A percentile compares a stretch with the other conserved stretches of the same genome.
Evolutionary conservation across 164 flowering plant species (phyloP).

Genomic region (Kingdonia uniflora): DNA sequence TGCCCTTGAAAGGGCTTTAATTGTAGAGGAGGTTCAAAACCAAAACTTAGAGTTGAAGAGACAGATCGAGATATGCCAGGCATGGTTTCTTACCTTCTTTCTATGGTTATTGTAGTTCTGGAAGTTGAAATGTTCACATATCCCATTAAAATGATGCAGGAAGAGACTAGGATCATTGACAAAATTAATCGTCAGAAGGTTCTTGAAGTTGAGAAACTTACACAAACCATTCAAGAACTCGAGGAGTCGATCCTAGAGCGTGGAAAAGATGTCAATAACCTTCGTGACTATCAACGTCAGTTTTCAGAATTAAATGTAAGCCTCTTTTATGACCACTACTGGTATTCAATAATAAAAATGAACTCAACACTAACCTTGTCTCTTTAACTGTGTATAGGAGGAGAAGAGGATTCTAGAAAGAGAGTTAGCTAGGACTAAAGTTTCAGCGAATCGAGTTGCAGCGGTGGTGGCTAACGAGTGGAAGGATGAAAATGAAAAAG

Average conservation of each 20-base stretch:
- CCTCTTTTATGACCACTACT: too few relatives aligned
- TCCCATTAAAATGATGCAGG: constrained; percentile 31
- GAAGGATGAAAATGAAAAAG: constrained; percentile 86
- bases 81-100: constrained; percentile 3
- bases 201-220: constrained; percentile 72
- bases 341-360: too few relatives aligned
- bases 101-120: background rate
- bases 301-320: constrained; percentile 62
- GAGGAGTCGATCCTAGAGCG: constrained; percentile 79
- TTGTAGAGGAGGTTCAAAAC: constrained; percentile 92
- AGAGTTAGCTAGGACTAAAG: constrained; percentile 74
- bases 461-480: constrained; percentile 82
- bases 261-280: constrained; percentile 65
- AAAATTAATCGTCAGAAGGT: constrained; percentile 79
- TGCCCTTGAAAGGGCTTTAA: constrained; percentile 82
- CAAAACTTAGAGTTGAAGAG: constrained; percentile 72
- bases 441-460: constrained; percentile 75
- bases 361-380: too few relatives aligned
- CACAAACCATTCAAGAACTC: constrained; percentile 66
- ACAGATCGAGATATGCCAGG: constrained; percentile 88
- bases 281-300: constrained; percentile 61
- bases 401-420: constrained; percentile 63
- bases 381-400: constrained; percentile 26
- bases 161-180: constrained; percentile 81
- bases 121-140: background rate